Conservation (phyloP, 257 asterid genomes). For the Primulina huaijiensis region DNA sequence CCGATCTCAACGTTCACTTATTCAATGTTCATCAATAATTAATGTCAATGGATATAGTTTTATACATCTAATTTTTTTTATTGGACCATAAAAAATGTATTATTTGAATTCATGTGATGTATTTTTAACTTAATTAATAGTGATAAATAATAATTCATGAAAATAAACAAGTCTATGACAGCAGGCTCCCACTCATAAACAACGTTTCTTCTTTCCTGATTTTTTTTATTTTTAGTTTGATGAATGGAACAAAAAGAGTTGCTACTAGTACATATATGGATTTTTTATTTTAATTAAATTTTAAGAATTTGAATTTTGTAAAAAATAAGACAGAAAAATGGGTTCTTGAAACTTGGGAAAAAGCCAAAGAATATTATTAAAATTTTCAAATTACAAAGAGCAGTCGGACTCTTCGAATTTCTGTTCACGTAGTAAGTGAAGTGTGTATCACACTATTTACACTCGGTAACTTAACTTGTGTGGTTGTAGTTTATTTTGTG, state of each 20-base stretch:
- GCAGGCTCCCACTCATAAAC: not conserved
- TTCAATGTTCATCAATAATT: too few relatives aligned
- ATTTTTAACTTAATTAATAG: too few relatives aligned
- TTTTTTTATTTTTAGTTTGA: not conserved
- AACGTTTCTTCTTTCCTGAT: conserved; percentile 25
- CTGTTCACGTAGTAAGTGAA: conserved; percentile 22
- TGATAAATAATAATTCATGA: too few relatives aligned
- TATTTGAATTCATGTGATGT: too few relatives aligned
- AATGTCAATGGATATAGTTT: too few relatives aligned
- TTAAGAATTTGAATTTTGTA: conserved; percentile 15
- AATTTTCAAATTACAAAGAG: not conserved
- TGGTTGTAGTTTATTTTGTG: not conserved
- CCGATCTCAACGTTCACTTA: too few relatives aligned
- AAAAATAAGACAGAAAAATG: conserved; percentile 26
- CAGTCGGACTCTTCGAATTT: conserved; percentile 5
- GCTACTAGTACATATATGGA: not conserved
- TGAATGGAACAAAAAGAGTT: conserved; percentile 12
- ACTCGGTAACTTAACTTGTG: conserved; percentile 6
- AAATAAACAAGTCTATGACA: not conserved
- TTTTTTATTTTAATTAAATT: not conserved
- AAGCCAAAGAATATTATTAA: conserved; percentile 24
- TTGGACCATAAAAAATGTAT: too few relatives aligned
- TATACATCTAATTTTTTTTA: too few relatives aligned
- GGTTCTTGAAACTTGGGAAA: conserved; percentile 23
- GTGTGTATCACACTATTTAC: conserved; percentile 5